phyloP scores from a whole-genome alignment of 345 rosid species.

The Boechera divaricarpa region DNA sequence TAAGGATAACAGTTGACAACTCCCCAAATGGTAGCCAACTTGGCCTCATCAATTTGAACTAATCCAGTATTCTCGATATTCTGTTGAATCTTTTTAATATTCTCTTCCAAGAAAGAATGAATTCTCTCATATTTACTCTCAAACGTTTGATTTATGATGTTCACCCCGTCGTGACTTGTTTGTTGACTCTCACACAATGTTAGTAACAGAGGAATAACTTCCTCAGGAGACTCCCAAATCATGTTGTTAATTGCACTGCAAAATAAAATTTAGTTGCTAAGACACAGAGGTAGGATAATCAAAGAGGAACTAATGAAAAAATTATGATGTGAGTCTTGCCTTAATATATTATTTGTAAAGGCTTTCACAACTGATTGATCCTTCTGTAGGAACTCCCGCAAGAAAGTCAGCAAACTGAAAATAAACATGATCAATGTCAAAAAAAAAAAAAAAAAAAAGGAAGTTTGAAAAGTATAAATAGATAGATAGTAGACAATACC shows the following conservation, averaged over 20 bases:
- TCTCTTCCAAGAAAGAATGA: constrained; percentile 49
- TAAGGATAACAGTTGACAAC: constrained; percentile 67
- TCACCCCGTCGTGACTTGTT: constrained; percentile 37
- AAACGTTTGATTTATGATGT: constrained; percentile 49
- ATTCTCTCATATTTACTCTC: constrained; percentile 53
- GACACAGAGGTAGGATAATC: constrained; percentile 10
- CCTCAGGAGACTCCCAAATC: constrained; percentile 61
- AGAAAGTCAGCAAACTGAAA: constrained; percentile 72
- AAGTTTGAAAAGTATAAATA: constrained; percentile 10
- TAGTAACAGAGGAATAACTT: constrained; percentile 62
- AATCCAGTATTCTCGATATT: constrained; percentile 44
- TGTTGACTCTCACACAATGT: constrained; percentile 65
- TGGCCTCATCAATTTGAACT: constrained; percentile 46
- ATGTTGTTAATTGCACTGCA: constrained; percentile 75
- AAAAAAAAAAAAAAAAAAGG: neutral
- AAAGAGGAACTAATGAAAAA: constrained; percentile 21
- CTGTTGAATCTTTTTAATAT: constrained; percentile 46
- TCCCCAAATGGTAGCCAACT: constrained; percentile 78
- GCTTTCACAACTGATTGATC: constrained; percentile 51
- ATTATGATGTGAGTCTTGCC: constrained; percentile 50
- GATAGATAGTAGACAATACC: constrained; percentile 50
- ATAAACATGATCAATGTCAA: constrained; percentile 39
- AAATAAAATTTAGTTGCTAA: constrained; percentile 39
- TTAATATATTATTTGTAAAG: constrained; percentile 63
- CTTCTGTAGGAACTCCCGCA: constrained; percentile 62